Base-by-base conservation (phyloP, 1,139 yeast genomes). In the Geotrichum aggregatum region DNA sequence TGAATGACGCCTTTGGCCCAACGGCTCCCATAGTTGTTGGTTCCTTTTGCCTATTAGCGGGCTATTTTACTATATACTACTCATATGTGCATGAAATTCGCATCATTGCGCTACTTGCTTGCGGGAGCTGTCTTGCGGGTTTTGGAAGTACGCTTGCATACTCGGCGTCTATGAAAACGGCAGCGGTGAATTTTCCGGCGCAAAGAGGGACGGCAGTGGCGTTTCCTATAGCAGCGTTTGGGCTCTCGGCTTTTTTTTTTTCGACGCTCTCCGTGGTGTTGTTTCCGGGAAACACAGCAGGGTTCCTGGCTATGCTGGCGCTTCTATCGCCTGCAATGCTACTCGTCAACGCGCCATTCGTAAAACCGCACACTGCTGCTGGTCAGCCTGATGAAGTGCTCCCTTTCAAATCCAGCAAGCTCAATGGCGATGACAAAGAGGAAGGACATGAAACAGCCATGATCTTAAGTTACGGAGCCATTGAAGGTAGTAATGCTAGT, bases 1-100 rank as follows among this genome's bases (percentile, higher is more conserved):
- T 79, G 14, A 80, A 80, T 13, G 85, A 81, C 61, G 66, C 63
- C 40, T 69, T 68, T 28, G 83, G 83, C 3, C 78, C 79, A 52
- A 69, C 77, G 1, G 49, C 68, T n/a, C 73, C 83, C 1, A 42
- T 63, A 67, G 7, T 78, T 8, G 28, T 65, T 16, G 71, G 71
- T 14, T 62, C 64, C 0, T 26, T 57, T 13, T 51, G 61, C 30
- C 56, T 66, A 24, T 58, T 61, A 11, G 21, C 51, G 11, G 71
- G 71, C 4, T 67, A 64, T 49, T 28, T 56, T 21, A 56, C 59
- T 7, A 45, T 66, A 13, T 63, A 59, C 54, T 54, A 47, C 46
- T 61, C 62, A 34, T 66, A 65, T 52, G 57, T 59, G 31, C 49
- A 59, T 38, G 44, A 56, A 11, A 55, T 60, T 24, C 34, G 39